Evolutionary conservation across 2,329 filamentous ascomycete genomes (phyloP).

Genomic region (Phyllosticta citriasiana): DNA sequence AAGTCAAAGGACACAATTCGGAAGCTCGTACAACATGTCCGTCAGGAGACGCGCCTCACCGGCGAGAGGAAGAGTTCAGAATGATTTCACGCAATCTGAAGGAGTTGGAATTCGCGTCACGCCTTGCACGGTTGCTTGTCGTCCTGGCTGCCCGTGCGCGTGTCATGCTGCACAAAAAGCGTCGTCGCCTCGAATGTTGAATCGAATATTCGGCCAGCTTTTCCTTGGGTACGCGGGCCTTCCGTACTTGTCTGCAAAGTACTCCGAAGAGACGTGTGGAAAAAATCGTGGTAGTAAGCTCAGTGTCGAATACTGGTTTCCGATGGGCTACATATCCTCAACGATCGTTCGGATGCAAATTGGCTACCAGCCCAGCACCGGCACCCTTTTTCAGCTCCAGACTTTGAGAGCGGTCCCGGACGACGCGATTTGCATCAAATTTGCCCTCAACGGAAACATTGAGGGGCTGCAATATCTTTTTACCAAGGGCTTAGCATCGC

Average conservation of each 20-base stretch:
- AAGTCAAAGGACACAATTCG: conserved; percentile 19
- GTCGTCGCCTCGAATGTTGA: conserved; percentile 9
- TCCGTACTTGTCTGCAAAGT: conserved; percentile 18
- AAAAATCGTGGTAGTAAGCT: conserved; percentile 16
- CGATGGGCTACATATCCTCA: conserved; percentile 17
- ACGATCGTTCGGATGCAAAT: conserved; percentile 20
- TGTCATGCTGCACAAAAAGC: conserved; percentile 16
- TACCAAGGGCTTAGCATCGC: conserved; percentile 20
- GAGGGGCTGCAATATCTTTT: conserved; percentile 24
- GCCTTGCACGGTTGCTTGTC: conserved; percentile 12
- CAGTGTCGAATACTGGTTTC: conserved; percentile 26
- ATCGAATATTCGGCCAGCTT: background rate
- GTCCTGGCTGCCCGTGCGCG: conserved; percentile 14
- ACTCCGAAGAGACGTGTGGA: conserved; percentile 15
- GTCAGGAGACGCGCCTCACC: background rate
- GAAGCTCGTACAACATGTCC: conserved; percentile 14
- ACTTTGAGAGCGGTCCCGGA: conserved; percentile 22
- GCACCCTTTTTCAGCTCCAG: conserved; percentile 19
- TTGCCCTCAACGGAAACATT: conserved; percentile 22
- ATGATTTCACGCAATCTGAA: background rate
- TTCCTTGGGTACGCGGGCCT: conserved; percentile 22
- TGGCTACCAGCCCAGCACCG: conserved; percentile 15
- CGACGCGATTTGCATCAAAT: conserved; percentile 21
- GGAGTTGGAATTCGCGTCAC: conserved; percentile 11
- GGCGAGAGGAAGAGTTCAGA: background rate